Evolutionary conservation across 1,284 basidiomycete species (phyloP), one percentile per base, ranked within the genome.

Genomic region (Leucoagaricus sp.): DNA sequence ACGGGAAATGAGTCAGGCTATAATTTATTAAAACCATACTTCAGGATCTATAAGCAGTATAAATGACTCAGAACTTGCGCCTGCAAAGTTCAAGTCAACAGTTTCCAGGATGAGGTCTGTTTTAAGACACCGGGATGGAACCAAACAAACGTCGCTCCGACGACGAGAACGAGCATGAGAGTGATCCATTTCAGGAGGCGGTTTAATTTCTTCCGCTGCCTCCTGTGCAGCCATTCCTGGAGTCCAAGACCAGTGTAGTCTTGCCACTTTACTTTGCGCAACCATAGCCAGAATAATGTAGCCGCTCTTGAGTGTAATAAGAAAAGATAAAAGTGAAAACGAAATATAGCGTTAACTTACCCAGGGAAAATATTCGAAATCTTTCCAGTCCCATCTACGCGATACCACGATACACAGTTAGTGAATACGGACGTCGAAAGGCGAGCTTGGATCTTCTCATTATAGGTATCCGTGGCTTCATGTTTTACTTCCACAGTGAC

Each of bases 401-500:
- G 58, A 54, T 68, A 67, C 67, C 67, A 67, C n/a, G 67, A 67
- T 2, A 46, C 10, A 58, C 77, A 80, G 17, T 68, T 58, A 8
- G 68, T 62, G 57, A 71, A 79, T 4, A 77, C 72, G 19, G 77
- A 74, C 9, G 63, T 57, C 0, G 67, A 51, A 13, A 80, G 67
- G 8, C 70, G 65, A 13, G 58, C 51, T 55, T 79, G 75, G 31
- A 82, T 64, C 56, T 63, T 65, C 9, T 64, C 65, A 57, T 81
- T 80, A 64, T 79, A 82, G 26, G 58, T 58, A 29, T 76, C 70
- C n/a, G 74, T 74, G 2, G 76, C 67, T 34, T 65, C 60, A 12
- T 55, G 28, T 6, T 63, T 73, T 5, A 75, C 69, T 21, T 72
- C 70, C 26, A 78, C 62, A 5, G 72, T 68, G 0, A 64, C 62